Percentiles rank a stretch among this genome's conserved stretches.
Evolutionary conservation across 164 flowering plant species (phyloP).

Genomic region (Kingdonia uniflora): DNA sequence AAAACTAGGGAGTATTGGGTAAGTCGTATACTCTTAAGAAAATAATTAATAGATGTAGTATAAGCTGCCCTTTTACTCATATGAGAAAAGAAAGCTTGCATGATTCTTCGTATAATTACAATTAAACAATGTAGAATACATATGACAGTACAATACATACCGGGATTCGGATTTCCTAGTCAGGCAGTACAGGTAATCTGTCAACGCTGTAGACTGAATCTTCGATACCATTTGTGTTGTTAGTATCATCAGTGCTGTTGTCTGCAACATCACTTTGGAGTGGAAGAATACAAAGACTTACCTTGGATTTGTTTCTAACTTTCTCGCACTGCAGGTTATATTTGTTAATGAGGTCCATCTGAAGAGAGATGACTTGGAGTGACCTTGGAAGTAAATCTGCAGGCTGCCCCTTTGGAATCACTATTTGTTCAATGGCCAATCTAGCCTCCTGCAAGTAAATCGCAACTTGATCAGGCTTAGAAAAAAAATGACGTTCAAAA

Average conservation of each 20-base stretch:
- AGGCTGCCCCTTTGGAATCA: constrained; percentile 66
- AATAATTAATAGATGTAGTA: too few relatives aligned
- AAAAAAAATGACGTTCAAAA: too few relatives aligned
- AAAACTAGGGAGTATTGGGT: too few relatives aligned
- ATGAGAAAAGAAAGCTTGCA: too few relatives aligned
- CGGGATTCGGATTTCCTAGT: constrained; percentile 14
- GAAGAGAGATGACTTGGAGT: constrained; percentile 49
- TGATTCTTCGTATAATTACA: too few relatives aligned
- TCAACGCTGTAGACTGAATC: constrained; percentile 36
- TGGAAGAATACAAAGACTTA: constrained; percentile 52
- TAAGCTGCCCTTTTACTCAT: too few relatives aligned
- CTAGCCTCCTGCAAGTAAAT: constrained; percentile 60
- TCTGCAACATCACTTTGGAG: constrained; percentile 15
- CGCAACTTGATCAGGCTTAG: background rate
- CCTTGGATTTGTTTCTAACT: constrained; percentile 36
- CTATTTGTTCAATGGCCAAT: constrained; percentile 69
- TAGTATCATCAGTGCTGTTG: constrained; percentile 14
- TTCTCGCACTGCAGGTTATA: constrained; percentile 49
- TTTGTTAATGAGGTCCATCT: constrained; percentile 48
- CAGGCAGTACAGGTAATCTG: constrained; percentile 75
- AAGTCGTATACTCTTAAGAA: too few relatives aligned
- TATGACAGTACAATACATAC: too few relatives aligned
- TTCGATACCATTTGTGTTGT: constrained; percentile 16
- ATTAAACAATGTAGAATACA: too few relatives aligned
- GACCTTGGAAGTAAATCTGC: constrained; percentile 83